Percentiles rank a stretch among this genome's conserved stretches.
Conservation (phyloP, 73 alveolate genomes). For the Effrenium voratum region DNA sequence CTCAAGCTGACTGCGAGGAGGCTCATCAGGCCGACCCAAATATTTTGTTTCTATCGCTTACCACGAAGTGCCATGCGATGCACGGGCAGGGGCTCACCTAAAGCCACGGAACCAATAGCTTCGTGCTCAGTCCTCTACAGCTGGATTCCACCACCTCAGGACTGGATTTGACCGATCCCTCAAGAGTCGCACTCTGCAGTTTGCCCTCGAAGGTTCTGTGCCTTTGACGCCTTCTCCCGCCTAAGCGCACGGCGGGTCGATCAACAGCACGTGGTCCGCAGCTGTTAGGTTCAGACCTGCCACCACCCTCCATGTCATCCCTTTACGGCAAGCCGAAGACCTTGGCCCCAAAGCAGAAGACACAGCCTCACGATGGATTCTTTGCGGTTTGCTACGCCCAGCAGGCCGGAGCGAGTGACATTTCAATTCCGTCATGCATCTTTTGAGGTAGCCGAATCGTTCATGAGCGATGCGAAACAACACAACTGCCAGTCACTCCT, state of each 20-base stretch:
- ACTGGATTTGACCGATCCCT: too few species aligned
- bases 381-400: too few species aligned
- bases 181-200: too few species aligned
- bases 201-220: background rate
- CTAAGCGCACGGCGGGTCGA: slow-evolving; percentile 36
- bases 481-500: background rate
- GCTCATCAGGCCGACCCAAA: too few species aligned
- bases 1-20: too few species aligned
- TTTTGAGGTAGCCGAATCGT: too few species aligned
- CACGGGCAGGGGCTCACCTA: background rate
- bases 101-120: background rate
- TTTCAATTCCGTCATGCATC: too few species aligned
- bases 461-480: background rate
- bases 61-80: background rate
- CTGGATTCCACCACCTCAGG: slow-evolving; percentile 90
- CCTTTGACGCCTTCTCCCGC: background rate
- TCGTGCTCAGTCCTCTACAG: slow-evolving; percentile 28
- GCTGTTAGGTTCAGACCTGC: slow-evolving; percentile 85
- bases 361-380: background rate
- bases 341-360: background rate
- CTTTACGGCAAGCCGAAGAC: background rate
- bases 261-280: slow-evolving; percentile 64
- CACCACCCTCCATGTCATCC: too few species aligned
- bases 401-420: too few species aligned
- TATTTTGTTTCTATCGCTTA: too few species aligned